Evolutionary conservation across 306 rosid genomes (phyloP).

Genomic region (Trifolium repens): DNA sequence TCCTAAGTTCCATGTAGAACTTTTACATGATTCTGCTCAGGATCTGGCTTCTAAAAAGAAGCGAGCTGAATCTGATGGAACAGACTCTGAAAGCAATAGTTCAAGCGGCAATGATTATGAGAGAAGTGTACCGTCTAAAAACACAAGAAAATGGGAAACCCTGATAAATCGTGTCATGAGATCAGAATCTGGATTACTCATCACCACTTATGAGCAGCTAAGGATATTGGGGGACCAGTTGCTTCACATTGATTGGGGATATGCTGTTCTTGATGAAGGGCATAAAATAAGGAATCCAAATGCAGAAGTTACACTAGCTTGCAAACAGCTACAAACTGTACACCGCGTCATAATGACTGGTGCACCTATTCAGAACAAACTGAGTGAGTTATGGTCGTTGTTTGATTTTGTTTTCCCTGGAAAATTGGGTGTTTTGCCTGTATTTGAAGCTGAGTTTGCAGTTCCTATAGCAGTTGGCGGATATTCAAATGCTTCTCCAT

Average conservation of each 20-base stretch:
- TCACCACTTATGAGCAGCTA: slow-evolving; percentile 96
- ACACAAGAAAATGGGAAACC: slow-evolving; percentile 75
- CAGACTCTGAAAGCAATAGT: slow-evolving; percentile 69
- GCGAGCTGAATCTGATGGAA: slow-evolving; percentile 64
- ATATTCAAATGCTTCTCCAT: slow-evolving; percentile 95
- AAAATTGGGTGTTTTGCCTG: slow-evolving; percentile 95
- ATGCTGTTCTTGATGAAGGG: slow-evolving; percentile 94
- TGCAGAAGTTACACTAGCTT: slow-evolving; percentile 87
- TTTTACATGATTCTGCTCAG: slow-evolving; percentile 91
- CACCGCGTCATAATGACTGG: slow-evolving; percentile 98
- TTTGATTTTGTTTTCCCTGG: slow-evolving; percentile 99
- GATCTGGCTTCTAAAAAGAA: slow-evolving; percentile 61
- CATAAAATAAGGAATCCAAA: slow-evolving; percentile 95
- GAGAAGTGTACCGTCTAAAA: slow-evolving; percentile 50
- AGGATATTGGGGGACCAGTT: slow-evolving; percentile 78
- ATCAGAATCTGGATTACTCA: slow-evolving; percentile 86
- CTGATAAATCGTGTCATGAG: slow-evolving; percentile 71
- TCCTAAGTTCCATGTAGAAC: slow-evolving; percentile 76
- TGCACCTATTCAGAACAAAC: slow-evolving; percentile 96
- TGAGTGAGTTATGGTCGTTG: slow-evolving; percentile 94
- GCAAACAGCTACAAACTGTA: slow-evolving; percentile 94
- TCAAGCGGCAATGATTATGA: slow-evolving; percentile 63
- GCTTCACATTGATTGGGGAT: slow-evolving; percentile 93
- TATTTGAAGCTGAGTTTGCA: slow-evolving; percentile 96
- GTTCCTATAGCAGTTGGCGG: slow-evolving; percentile 99